Base-by-base conservation (phyloP, 2,329 filamentous ascomycete species). In the Pseudopithomyces chartarum region DNA sequence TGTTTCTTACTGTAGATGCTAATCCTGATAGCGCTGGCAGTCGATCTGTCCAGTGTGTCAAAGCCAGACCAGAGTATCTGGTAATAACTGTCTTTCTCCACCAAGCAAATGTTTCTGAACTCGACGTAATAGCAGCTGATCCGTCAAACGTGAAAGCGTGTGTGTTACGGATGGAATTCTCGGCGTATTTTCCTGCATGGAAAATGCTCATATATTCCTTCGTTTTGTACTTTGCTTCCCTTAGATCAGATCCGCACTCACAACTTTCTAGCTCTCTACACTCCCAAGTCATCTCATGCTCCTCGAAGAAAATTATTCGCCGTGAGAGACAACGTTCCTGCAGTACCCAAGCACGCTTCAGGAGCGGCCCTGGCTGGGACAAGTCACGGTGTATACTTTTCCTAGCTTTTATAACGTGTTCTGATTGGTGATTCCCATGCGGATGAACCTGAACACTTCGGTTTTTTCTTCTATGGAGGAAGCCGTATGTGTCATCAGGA, bases 181-280 rank as follows among this genome's bases (percentile, higher is more conserved):
- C 26, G 5, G 26, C 26, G 26, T 29, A 29, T 29, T 29, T 29
- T 4, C 26, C 26, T 29, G 26, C 26, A 29, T 29, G 26, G 26
- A 29, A 4, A 29, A 29, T 8, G 8, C 5, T 29, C 26, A 5
- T 29, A 8, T 29, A 8, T 29, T 29, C 26, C 8, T 6, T 7
- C 15, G 15, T 7, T 22, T 47, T 26, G 26, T 29, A 33, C 19
- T 32, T 47, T 15, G 44, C 22, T 3, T 26, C 19, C 7, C 8
- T 33, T 22, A 47, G 32, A 47, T 47, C 29, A 20, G 40, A 43
- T 23, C 44, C 44, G n/a, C 44, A 47, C n/a, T 47, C 44, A 19
- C 44, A 47, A 11, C 8, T 7, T 17, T 29, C 12, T 17, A 19
- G 11, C n/a, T 32, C 26, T 5, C 44, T 4, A 47, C 44, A 47